Conservation (phyloP, 306 rosid species). For the Dalbergia cultrata region DNA sequence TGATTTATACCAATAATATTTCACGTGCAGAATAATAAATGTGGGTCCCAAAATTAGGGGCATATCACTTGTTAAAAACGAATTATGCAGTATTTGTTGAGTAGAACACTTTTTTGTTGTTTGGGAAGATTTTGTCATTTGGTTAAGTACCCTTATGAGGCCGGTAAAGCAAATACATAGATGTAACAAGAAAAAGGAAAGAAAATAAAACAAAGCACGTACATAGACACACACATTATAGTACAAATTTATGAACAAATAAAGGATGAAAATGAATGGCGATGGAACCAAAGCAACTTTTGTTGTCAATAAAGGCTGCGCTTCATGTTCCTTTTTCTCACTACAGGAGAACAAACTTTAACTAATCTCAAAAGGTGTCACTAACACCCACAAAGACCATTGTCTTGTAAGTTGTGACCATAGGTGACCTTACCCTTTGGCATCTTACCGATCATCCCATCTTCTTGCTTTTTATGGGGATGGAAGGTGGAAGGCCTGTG, state of each 20-base stretch:
- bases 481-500: not conserved
- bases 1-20: conserved; percentile 38
- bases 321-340: conserved; percentile 31
- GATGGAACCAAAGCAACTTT: conserved; percentile 29
- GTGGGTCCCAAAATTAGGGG: conserved; percentile 44
- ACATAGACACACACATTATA: not conserved
- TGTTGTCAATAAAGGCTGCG: conserved; percentile 54
- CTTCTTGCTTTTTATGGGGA: not conserved
- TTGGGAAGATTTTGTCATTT: conserved; percentile 15
- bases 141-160: not conserved
- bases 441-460: not conserved
- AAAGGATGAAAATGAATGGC: conserved; percentile 20
- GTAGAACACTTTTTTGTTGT: conserved; percentile 9
- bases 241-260: not conserved
- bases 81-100: conserved; percentile 6
- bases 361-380: conserved; percentile 43
- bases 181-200: not conserved
- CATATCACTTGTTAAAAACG: conserved; percentile 23
- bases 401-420: conserved; percentile 19
- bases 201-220: too few species aligned
- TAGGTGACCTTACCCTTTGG: not conserved
- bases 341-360: conserved; percentile 42
- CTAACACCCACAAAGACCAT: conserved; percentile 41
- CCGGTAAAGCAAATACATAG: not conserved
- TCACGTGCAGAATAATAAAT: conserved; percentile 47